Evolutionary conservation across 305 asterid genomes (phyloP), one percentile per base, ranked within the genome.

Genomic region (Plantago rigida): DNA sequence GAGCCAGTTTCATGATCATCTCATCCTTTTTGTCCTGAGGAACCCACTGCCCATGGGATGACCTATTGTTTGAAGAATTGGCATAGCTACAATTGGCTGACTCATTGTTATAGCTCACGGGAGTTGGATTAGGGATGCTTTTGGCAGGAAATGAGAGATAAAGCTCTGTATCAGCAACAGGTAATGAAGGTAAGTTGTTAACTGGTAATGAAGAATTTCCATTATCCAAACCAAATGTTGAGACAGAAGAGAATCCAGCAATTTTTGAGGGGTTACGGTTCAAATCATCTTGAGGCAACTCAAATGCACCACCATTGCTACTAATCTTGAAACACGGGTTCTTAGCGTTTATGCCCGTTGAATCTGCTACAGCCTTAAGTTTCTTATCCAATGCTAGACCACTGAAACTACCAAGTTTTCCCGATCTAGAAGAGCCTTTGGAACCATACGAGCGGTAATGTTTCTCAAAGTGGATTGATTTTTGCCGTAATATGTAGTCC

Each of bases 311-410:
- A 47, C 75, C 76, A 62, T 75, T 81, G 50, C 10, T 36, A 7
- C 77, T 77, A 65, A 57, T 68, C 74, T 81, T 83, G 62, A 80
- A 64, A 10, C 77, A 66, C 29, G 80, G 44, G 14, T 78, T 85
- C 69, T 76, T 90, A 56, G 83, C 51, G 75, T 73, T 80, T 57
- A 81, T 53, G 64, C 81, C 75, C 5, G 86, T 70, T 59, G 89
- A 74, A 47, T 82, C 89, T 13, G 85, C 85, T 17, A 88, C 78
- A 1, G 88, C 87, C 71, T 81, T 86, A 44, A 84, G 90, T 68
- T 91, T 88, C 79, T 84, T 83, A 79, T 91, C 98, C 76, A 86
- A 74, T 79, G 84, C 77, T 12, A 86, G 79, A 60, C 94, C 84
- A 46, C 90, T 76, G 68, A 84, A 82, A 71, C 75, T 76, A 68